A percentile compares a stretch with the other conserved stretches of the same genome.
These are phyloP conservation scores for Phytophthora capsici DNA, from an alignment of 352 stramenopile species.

Conservation along the genomic window DNA sequence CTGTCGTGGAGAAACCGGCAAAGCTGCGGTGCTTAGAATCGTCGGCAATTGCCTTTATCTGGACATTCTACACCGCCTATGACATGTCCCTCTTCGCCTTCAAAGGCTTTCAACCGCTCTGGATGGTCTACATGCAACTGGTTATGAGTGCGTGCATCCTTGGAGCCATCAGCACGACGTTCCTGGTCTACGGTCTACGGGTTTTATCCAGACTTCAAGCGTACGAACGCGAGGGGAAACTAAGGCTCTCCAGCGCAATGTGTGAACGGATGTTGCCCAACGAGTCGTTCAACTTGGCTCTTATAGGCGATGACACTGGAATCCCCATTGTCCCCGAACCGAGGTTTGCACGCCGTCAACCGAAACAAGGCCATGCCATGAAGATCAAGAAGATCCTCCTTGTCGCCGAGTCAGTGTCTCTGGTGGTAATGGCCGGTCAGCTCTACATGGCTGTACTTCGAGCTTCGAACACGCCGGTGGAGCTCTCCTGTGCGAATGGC, in stretches of 20 bases:
- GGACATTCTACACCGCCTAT: constrained; percentile 48
- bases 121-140: constrained; percentile 42
- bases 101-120: constrained; percentile 43
- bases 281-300: constrained; percentile 48
- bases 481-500: constrained; percentile 66
- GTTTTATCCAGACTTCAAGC: constrained; percentile 34
- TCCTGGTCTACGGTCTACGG: constrained; percentile 41
- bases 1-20: constrained; percentile 29
- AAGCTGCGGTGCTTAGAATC: constrained; percentile 39
- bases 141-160: constrained; percentile 35
- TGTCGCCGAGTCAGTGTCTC: constrained; percentile 46
- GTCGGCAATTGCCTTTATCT: constrained; percentile 37
- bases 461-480: constrained; percentile 23
- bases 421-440: constrained; percentile 47
- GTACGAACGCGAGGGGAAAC: constrained; percentile 31
- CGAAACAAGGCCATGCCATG: constrained; percentile 38
- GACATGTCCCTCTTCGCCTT: constrained; percentile 38
- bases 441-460: constrained; percentile 39
- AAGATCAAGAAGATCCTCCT: constrained; percentile 62
- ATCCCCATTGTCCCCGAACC: constrained; percentile 21
- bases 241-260: constrained; percentile 33
- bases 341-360: constrained; percentile 13
- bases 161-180: constrained; percentile 37
- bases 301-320: constrained; percentile 22
- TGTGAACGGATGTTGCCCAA: constrained; percentile 49